Evolutionary conservation across 2,329 filamentous ascomycete species (phyloP).

Genomic region (Periglandula ipomoeae): DNA sequence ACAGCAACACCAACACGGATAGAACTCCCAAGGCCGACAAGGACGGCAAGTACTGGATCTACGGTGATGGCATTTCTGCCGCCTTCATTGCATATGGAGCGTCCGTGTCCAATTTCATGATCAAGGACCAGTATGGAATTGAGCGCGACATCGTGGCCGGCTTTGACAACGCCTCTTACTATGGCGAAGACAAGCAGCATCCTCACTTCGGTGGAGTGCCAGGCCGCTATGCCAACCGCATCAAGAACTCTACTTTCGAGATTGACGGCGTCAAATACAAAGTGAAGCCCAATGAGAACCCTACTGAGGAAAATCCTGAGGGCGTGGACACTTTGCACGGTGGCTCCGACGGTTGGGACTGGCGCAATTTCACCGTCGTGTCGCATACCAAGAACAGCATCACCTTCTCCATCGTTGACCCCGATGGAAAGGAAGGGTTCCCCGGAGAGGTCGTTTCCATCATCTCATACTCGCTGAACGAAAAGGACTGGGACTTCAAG

Average conservation of each 20-base stretch:
- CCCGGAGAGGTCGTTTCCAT: slow-evolving; percentile 68
- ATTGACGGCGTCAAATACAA: slow-evolving; percentile 55
- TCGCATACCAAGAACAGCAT: slow-evolving; percentile 57
- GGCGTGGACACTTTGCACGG: slow-evolving; percentile 61
- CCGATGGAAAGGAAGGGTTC: slow-evolving; percentile 66
- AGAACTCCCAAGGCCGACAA: slow-evolving; percentile 34
- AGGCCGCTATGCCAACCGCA: slow-evolving; percentile 72
- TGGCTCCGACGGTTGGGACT: slow-evolving; percentile 66
- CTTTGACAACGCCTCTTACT: slow-evolving; percentile 68
- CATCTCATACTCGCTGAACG: slow-evolving; percentile 62
- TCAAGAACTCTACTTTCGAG: slow-evolving; percentile 65
- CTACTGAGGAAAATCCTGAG: slow-evolving; percentile 36
- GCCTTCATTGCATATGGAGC: slow-evolving; percentile 69
- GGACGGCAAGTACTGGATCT: slow-evolving; percentile 64
- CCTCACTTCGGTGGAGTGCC: slow-evolving; percentile 65
- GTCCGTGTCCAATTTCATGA: slow-evolving; percentile 60
- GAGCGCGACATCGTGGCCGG: slow-evolving; percentile 63
- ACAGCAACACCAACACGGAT: slow-evolving; percentile 8
- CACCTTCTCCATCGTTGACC: slow-evolving; percentile 66
- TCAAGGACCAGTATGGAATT: slow-evolving; percentile 59
- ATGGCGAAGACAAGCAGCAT: slow-evolving; percentile 54
- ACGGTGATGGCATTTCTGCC: slow-evolving; percentile 55
- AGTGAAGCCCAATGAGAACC: slow-evolving; percentile 55
- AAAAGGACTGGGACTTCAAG: slow-evolving; percentile 61
- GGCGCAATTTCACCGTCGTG: slow-evolving; percentile 68